Evolutionary conservation across 129 eudicot genomes (phyloP).

Genomic region (Artemisia argyi): DNA sequence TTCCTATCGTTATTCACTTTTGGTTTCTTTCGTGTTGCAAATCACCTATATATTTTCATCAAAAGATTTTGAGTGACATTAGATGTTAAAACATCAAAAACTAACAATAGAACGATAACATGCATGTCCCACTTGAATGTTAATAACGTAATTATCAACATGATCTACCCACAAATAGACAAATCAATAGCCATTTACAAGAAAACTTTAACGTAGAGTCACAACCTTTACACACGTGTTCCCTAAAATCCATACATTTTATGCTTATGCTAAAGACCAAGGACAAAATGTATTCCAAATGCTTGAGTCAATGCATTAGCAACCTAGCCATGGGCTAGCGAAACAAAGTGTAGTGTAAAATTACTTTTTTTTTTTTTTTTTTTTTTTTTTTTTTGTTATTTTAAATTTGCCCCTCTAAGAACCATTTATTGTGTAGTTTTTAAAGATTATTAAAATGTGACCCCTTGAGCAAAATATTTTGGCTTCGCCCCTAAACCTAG

Average conservation of each 20-base stretch:
- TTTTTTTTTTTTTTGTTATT: too few species aligned
- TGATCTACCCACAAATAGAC: not conserved
- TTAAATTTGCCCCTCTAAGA: too few species aligned
- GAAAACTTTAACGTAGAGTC: not conserved
- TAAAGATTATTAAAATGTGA: too few species aligned
- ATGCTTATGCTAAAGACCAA: not conserved
- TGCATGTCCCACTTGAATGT: conserved; percentile 2
- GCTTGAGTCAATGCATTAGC: not conserved
- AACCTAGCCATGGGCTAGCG: conserved; percentile 8
- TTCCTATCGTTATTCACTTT: too few species aligned
- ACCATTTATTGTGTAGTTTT: too few species aligned
- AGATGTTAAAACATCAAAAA: conserved; percentile 1
- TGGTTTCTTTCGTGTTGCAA: not conserved
- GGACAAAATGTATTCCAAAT: not conserved
- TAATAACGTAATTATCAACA: not conserved
- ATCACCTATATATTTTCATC: not conserved
- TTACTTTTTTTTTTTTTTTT: too few species aligned
- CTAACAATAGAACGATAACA: not conserved
- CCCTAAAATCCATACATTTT: not conserved
- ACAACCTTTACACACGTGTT: conserved; percentile 11
- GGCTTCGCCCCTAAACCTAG: too few species aligned
- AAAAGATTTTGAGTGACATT: not conserved
- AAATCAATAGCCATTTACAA: not conserved
- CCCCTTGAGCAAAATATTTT: too few species aligned
- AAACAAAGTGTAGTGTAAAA: too few species aligned